Evolutionary conservation across 305 asterid genomes (phyloP), one percentile per base, ranked within the genome.

Genomic region (Rubia balearica): DNA sequence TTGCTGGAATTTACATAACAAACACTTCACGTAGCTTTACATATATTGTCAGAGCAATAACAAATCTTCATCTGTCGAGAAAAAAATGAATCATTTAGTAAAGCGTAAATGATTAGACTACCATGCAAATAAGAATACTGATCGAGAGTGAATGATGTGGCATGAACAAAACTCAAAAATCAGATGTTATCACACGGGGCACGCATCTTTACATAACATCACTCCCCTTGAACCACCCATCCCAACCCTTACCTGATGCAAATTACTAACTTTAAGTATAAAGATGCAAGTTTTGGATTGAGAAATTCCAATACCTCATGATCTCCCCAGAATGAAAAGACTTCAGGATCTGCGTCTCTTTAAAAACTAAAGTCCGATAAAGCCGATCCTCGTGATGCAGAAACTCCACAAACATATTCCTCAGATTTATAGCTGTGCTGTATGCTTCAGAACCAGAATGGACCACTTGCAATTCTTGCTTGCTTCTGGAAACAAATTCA

Each of bases 391-490:
- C 22, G 59, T 53, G 19, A 53, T 17, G 59, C 24, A 53, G 22
- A n/a, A 53, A 53, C 59, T 53, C 10, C 59, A 53, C n/a, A 53
- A 17, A n/a, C 24, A 53, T 0, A 53, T 53, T 22, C 59, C 11
- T 17, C 3, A 13, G 24, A 53, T 3, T 1, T 10, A 2, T 17
- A 17, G 63, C 63, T 57, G 16, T 11, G 16, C 22, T 21, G 63
- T 22, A 57, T 57, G 63, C 63, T 57, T 57, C 63, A 57, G 63
- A 22, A 19, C 38, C 84, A 2, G 13, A 59, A 61, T 43, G 77
- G 60, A 80, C 79, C 55, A 80, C 71, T 70, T 46, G 46, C 30
- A 79, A 55, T 33, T 79, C 77, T 46, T 65, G 43, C 53, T 43
- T 74, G 30, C 62, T 22, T 57, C 8, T 12, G 62, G 30, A 72